phyloP scores from a whole-genome alignment of 2,329 filamentous ascomycete genomes.

The Talaromyces rugulosus region DNA sequence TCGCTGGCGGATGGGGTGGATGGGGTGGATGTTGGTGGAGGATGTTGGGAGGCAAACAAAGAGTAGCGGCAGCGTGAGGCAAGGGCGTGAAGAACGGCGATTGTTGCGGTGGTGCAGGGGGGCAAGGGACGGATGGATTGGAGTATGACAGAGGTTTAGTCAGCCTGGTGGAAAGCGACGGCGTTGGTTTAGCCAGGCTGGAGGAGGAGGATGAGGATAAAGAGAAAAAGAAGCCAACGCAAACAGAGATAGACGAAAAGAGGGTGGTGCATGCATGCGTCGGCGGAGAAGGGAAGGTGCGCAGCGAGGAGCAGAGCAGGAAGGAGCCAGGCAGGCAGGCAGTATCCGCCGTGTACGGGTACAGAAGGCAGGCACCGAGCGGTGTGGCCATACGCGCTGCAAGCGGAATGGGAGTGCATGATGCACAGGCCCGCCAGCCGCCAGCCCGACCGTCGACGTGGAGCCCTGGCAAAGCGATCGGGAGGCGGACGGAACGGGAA shows the following conservation, averaged over 20 bases:
- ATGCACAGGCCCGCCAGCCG: not conserved
- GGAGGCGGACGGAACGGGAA: constrained; percentile 11
- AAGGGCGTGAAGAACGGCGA: constrained; percentile 11
- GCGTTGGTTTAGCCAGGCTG: not conserved
- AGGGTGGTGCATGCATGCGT: not conserved
- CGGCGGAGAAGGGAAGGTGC: not conserved
- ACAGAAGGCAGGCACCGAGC: not conserved
- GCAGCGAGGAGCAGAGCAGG: not conserved
- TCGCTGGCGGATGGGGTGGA: not conserved
- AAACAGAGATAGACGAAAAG: not conserved
- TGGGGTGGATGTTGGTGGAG: constrained; percentile 5
- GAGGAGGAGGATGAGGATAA: not conserved
- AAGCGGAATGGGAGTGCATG: constrained; percentile 7
- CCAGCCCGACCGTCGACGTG: not conserved
- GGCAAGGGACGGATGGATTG: constrained; percentile 8
- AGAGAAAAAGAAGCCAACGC: not conserved
- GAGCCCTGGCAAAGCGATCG: constrained; percentile 4
- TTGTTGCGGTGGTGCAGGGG: not conserved
- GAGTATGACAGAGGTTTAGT: not conserved
- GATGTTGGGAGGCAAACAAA: constrained; percentile 7
- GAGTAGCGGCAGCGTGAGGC: constrained; percentile 5
- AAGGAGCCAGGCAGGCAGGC: not conserved
- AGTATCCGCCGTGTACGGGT: no score
- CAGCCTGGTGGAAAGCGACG: not conserved
- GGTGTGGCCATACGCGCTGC: constrained; percentile 1